Conservation (phyloP, 192 early-diverging fungal genomes). For the Entophlyctis luteolus region DNA sequence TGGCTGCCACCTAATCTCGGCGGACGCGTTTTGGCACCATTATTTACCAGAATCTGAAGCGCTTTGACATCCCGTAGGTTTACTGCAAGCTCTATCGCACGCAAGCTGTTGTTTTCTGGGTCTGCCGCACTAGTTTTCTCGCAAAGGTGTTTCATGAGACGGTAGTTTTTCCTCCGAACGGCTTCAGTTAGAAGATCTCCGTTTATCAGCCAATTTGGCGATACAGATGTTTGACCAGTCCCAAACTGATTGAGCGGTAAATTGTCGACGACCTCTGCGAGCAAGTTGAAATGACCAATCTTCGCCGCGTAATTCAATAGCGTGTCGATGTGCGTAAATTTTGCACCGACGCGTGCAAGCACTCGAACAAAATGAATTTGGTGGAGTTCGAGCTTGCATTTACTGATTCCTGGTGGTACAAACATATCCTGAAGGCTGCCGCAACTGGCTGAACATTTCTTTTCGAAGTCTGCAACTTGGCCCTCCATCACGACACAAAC, state of each 20-base stretch:
- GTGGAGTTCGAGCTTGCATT: background rate
- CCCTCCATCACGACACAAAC: background rate
- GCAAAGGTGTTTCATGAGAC: constrained; percentile 16
- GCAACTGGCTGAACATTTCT: background rate
- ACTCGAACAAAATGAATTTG: background rate
- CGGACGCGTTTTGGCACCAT: background rate
- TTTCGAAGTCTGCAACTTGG: background rate
- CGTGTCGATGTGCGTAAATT: background rate
- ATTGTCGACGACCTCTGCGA: background rate
- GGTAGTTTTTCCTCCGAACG: constrained; percentile 15
- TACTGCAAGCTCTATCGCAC: constrained; percentile 3
- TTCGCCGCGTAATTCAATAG: constrained; percentile 17
- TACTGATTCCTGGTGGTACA: background rate
- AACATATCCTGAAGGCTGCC: background rate
- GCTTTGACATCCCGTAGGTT: background rate
- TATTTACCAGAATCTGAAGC: constrained; percentile 9
- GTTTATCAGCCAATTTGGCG: background rate
- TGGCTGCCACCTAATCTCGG: background rate
- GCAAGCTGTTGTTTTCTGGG: background rate
- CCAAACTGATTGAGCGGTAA: background rate
- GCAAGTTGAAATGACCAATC: constrained; percentile 8
- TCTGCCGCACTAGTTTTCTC: background rate
- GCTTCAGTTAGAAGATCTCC: background rate
- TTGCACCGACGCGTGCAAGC: background rate
- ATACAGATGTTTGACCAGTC: background rate